A percentile compares a stretch with the other conserved stretches of the same genome.
Evolutionary conservation across 2,329 filamentous ascomycete species (phyloP).

Genomic region (Aspergillus calidoustus): DNA sequence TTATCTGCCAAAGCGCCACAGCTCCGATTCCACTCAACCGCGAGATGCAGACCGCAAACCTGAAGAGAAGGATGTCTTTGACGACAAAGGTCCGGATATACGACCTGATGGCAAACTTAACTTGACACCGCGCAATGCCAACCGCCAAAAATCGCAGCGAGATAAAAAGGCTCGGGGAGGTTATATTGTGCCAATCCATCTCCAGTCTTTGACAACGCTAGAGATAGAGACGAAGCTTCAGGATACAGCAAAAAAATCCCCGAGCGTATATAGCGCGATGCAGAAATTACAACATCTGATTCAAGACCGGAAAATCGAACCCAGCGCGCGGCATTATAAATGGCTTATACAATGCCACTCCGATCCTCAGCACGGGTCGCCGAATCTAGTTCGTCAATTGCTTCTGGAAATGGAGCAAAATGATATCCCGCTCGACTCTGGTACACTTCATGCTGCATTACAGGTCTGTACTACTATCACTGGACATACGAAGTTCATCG

Average conservation of each 20-base stretch:
- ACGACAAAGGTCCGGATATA: no score
- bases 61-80: not conserved
- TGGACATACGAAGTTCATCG: not conserved
- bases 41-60: not conserved
- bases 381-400: conserved; percentile 64
- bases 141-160: not conserved
- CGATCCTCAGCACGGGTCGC: conserved; percentile 67
- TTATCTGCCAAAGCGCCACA: conserved; percentile 28
- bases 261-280: conserved; percentile 33
- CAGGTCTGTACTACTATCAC: conserved; percentile 53
- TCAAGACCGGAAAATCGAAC: conserved; percentile 40
- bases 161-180: not conserved
- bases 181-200: conserved; percentile 21
- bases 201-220: conserved; percentile 24
- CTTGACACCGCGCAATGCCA: not conserved
- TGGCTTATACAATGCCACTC: conserved; percentile 75
- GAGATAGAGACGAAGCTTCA: conserved; percentile 38
- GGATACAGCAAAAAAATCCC: conserved; percentile 27
- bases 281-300: conserved; percentile 46
- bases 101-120: not conserved
- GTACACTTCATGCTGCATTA: conserved; percentile 73
- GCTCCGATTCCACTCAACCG: conserved; percentile 14
- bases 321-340: conserved; percentile 62
- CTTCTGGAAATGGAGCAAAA: conserved; percentile 72
- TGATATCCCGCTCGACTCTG: conserved; percentile 66